Conservation (phyloP, 208 protist genomes). For the Acanthamoeba triangularis region DNA sequence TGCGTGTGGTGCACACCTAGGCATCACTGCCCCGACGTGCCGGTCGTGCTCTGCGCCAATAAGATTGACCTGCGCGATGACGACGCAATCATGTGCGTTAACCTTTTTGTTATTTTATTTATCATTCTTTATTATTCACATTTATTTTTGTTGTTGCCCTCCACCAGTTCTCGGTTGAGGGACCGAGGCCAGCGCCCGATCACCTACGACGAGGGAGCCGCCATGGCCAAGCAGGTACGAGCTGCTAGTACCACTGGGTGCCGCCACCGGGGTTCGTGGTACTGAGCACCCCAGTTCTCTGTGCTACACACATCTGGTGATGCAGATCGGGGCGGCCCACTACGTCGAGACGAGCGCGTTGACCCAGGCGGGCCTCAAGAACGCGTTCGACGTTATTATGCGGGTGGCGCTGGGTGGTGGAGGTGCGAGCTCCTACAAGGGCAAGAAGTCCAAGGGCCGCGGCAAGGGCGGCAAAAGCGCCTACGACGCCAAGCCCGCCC, state of each 20-base stretch:
- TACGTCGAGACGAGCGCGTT: conserved; percentile 96
- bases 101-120: not conserved
- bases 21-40: conserved; percentile 69
- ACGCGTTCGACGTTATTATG: conserved; percentile 18
- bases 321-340: conserved; percentile 90
- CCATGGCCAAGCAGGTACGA: conserved; percentile 39
- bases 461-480: not conserved
- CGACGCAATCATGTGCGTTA: conserved; percentile 38
- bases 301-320: too few species aligned
- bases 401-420: not conserved
- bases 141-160: not conserved
- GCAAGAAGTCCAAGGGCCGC: not conserved
- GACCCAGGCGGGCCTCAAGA: conserved; percentile 92
- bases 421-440: not conserved
- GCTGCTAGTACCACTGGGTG: not conserved
- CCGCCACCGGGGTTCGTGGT: not conserved
- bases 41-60: conserved; percentile 87
- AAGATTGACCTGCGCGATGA: conserved; percentile 89
- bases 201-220: conserved; percentile 1
- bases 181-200: not conserved
- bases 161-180: not conserved
- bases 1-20: conserved; percentile 67
- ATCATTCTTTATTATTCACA: not conserved
- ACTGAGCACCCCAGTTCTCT: not conserved
- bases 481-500: not conserved